phyloP scores from a whole-genome alignment of 2,329 filamentous ascomycete species.

The Trichophyton simii region DNA sequence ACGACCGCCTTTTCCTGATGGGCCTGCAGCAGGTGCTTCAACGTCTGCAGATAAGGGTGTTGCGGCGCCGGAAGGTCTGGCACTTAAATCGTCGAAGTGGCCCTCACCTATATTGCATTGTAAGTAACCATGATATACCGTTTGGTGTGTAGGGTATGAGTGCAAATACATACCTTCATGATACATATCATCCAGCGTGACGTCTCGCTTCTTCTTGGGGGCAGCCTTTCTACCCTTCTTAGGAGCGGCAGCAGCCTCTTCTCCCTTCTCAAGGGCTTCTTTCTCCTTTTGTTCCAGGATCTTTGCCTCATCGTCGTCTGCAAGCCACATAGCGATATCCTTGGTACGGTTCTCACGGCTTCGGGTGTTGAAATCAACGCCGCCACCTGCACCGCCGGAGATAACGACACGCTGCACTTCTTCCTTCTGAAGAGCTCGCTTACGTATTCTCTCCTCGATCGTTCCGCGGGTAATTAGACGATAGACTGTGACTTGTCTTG shows the following conservation, averaged over 20 bases:
- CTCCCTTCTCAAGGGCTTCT: constrained; percentile 59
- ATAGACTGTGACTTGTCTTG: constrained; percentile 90
- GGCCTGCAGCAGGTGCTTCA: constrained; percentile 25
- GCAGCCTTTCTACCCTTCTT: constrained; percentile 50
- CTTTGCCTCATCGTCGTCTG: constrained; percentile 90
- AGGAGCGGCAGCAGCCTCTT: constrained; percentile 31
- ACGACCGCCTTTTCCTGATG: constrained; percentile 40
- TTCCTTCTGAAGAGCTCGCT: constrained; percentile 93
- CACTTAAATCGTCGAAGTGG: constrained; percentile 76
- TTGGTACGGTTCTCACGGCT: constrained; percentile 86
- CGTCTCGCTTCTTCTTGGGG: constrained; percentile 48
- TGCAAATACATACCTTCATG: constrained; percentile 74
- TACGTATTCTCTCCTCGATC: constrained; percentile 95
- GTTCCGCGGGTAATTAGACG: constrained; percentile 92
- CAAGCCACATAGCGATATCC: constrained; percentile 97
- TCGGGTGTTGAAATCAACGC: constrained; percentile 93
- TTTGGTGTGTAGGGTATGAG: not conserved
- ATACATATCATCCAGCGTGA: constrained; percentile 88
- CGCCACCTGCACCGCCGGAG: constrained; percentile 65
- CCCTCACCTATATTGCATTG: constrained; percentile 60
- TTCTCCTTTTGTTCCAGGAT: constrained; percentile 87
- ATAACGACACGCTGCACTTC: constrained; percentile 97
- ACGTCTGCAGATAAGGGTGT: constrained; percentile 54
- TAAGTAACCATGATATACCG: constrained; percentile 10
- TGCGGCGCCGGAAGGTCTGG: constrained; percentile 72